A percentile compares a stretch with the other conserved stretches of the same genome.
Evolutionary conservation across 805 yeast genomes (phyloP).

Genomic region (Cyberlindnera amylophila): DNA sequence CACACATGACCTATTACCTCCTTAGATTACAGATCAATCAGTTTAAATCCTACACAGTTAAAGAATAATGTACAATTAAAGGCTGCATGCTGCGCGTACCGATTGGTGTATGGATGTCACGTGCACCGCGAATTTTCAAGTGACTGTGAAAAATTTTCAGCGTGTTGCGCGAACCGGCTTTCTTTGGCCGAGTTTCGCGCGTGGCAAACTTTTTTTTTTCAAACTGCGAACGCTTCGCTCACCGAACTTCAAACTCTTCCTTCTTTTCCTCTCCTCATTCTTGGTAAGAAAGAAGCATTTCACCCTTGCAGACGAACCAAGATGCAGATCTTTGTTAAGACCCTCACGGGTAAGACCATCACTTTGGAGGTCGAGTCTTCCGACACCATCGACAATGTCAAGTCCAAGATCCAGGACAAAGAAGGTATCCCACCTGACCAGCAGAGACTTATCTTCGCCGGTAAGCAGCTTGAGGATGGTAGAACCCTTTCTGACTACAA

Average conservation of each 20-base stretch:
- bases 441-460: constrained; percentile 95
- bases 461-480: constrained; percentile 96
- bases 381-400: constrained; percentile 96
- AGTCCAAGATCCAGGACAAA: constrained; percentile 94
- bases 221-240: not conserved
- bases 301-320: constrained; percentile 46
- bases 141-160: constrained; percentile 14
- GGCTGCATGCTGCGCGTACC: not conserved
- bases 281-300: constrained; percentile 33
- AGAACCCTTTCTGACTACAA: constrained; percentile 96
- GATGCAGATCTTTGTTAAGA: constrained; percentile 98
- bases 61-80: too few relatives aligned
- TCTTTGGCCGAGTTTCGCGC: not conserved
- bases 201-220: constrained; percentile 4
- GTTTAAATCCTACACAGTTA: too few relatives aligned
- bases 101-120: constrained; percentile 7
- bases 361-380: constrained; percentile 97
- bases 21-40: too few relatives aligned
- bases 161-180: not conserved
- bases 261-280: constrained; percentile 8
- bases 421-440: constrained; percentile 98
- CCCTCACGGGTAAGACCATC: constrained; percentile 99
- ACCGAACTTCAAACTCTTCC: not conserved
- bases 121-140: not conserved
- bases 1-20: too few relatives aligned